Percentiles rank a stretch among this genome's conserved stretches.
Evolutionary conservation across 2,329 filamentous ascomycete species (phyloP).

Genomic region (Sporothrix sp.): DNA sequence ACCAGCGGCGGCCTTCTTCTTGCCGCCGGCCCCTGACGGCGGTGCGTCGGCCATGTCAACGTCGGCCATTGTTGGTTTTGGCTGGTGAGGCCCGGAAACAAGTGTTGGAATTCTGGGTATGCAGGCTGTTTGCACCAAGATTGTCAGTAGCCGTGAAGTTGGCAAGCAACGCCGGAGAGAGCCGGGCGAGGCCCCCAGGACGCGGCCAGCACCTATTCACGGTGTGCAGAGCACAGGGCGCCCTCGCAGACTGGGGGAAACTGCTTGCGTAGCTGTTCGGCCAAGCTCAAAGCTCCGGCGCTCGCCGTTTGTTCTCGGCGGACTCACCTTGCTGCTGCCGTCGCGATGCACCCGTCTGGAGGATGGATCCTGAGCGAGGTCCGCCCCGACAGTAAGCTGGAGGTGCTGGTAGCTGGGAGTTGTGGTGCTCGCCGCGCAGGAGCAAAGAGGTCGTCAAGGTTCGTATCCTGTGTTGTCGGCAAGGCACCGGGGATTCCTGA

Average conservation of each 20-base stretch:
- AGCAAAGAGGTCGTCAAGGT: not conserved
- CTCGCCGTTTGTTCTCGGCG: too few relatives aligned
- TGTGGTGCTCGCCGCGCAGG: not conserved
- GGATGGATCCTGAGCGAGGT: too few relatives aligned
- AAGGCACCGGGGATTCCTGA: not conserved
- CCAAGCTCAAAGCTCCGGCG: too few relatives aligned
- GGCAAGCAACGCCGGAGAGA: not conserved
- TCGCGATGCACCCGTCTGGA: too few relatives aligned
- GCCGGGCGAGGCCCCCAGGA: not conserved
- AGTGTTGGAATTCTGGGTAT: not conserved
- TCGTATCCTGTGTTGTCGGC: not conserved
- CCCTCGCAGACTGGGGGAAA: not conserved
- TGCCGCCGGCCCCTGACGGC: constrained; percentile 40
- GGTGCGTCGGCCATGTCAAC: constrained; percentile 92
- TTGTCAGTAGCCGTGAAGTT: not conserved
- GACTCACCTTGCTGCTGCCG: not conserved
- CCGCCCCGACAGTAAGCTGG: too few relatives aligned
- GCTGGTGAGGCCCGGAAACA: not conserved
- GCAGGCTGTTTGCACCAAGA: not conserved
- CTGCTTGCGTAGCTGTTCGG: not conserved
- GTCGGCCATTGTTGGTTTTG: constrained; percentile 63
- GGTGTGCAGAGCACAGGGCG: not conserved
- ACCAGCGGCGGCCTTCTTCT: constrained; percentile 38
- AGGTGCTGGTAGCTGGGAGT: too few relatives aligned
- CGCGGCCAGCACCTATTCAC: not conserved